Evolutionary conservation across 495 filamentous ascomycete genomes (phyloP), one percentile per base, ranked within the genome.

Genomic region (Tuber borchii): DNA sequence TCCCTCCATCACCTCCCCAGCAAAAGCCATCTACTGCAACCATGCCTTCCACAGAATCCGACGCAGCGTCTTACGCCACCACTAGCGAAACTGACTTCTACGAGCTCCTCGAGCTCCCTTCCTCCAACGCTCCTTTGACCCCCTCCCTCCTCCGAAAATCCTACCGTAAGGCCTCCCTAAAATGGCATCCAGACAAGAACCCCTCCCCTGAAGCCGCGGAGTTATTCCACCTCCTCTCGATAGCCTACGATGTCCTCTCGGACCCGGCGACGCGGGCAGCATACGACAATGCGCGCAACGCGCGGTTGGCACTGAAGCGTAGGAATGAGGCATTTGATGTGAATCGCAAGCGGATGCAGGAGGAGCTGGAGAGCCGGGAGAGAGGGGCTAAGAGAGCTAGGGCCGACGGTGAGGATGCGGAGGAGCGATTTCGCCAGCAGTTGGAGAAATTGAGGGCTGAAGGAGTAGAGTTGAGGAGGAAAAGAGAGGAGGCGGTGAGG

Each of bases 121-220:
- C 61, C 22, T 73, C 88, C 69, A 88, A 88, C n/a, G 83, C 97
- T 70, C 56, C 56, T 26, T 65, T 65, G 16, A 86, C 88, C 31
- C 87, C 82, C 26, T 69, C 87, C 69, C 90, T 95, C 73, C 89
- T 99, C 75, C 92, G 94, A 76, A 91, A 91, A 78, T 93, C 93
- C 73, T 99, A 96, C 86, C 90, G 95, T 73, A 92, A 92, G 82
- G 90, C 93, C 8, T 93, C 95, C 0, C 86, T 97, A 22, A 94
- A 92, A 85, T 94, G 95, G 85, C 95, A 99, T 84, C 95, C 95
- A 3, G 95, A 97, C 87, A 92, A 91, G 68, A 83, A 83, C 79
- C 79, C 78, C 17, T 71, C 73, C 51, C 81, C 81, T 34, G 51
- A 77, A 16, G 82, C 82, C 16, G 78, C 81, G 20, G 90, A 91